Percentiles rank a stretch among this genome's conserved stretches.
These are phyloP conservation scores for Suillus variegatus DNA, from an alignment of 768 basidiomycete species.

Conservation along the genomic window DNA sequence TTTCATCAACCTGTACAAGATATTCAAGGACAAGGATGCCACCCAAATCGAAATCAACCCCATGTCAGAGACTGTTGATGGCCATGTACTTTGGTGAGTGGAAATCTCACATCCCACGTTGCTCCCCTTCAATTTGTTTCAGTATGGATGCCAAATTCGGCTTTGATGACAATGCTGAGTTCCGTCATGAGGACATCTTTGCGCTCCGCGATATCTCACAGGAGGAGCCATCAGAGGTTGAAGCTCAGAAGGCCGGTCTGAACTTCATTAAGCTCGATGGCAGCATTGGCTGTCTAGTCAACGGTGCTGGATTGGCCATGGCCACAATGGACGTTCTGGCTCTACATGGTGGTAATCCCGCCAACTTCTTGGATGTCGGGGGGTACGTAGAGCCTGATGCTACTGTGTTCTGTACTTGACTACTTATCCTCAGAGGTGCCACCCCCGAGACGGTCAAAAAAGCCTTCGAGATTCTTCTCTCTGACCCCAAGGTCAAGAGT, in stretches of 20 bases:
- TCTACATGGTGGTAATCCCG: conserved; percentile 93
- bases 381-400: conserved; percentile 51
- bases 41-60: conserved; percentile 99
- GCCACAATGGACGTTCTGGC: conserved; percentile 99
- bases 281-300: conserved; percentile 94
- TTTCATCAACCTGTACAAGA: conserved; percentile 91
- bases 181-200: conserved; percentile 92
- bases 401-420: conserved; percentile 1
- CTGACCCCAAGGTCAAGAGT: conserved; percentile 91
- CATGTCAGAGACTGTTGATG: conserved; percentile 88
- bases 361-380: conserved; percentile 98
- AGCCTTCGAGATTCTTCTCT: conserved; percentile 93
- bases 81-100: conserved; percentile 86
- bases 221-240: conserved; percentile 96
- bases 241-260: conserved; percentile 93
- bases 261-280: conserved; percentile 99
- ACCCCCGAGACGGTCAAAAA: conserved; percentile 99
- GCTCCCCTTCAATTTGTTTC: conserved; percentile 8
- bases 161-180: conserved; percentile 99
- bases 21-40: conserved; percentile 99
- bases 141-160: conserved; percentile 99
- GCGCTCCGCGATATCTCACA: conserved; percentile 88
- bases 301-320: conserved; percentile 99
- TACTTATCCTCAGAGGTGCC: conserved; percentile 68
- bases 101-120: conserved; percentile 1